Base-by-base conservation (phyloP, 2,329 filamentous ascomycete genomes). In the Botrytis fragariae region DNA sequence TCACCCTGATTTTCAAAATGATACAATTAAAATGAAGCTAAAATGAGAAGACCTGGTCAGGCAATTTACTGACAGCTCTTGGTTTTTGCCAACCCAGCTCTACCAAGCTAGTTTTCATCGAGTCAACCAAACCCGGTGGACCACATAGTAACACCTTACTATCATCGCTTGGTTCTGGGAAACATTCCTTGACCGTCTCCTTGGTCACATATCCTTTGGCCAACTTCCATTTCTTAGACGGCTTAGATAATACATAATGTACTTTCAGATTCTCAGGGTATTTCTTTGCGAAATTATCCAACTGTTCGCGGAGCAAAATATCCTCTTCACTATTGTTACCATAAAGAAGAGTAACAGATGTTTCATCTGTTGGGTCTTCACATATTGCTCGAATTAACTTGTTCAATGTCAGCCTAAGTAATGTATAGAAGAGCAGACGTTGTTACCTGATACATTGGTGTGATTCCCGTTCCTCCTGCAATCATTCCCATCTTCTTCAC, bases 341-440 rank as follows among this genome's bases (percentile, higher is more conserved):
- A 74, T 90, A 90, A 44, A 91, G 80, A 7, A 91, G 81, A 62
- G 83, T 86, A 60, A 91, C 80, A 75, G 87, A 81, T 0, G 90
- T 91, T 1, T 82, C 83, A 74, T 91, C 90, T 10, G 80, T 81
- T n/a, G 85, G 82, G 71, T 91, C 86, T 77, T 90, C 88, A 77
- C 88, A 89, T 72, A 91, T 89, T 61, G 88, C 88, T 6, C 88
- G 86, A 77, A 91, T 90, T 10, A 91, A 80, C 78, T 91, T 44
- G 6, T 35, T 32, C 39, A 22, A 32, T 29, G 44, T 72, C 25
- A 72, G 70, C 37, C 32, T 51, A 3, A n/a, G 18, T 35, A 48
- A 4, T 45, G 25, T 9, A 42, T 35, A 14, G 45, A 16, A 45
- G 39, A 59, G 4, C 25, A 60, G 48, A 25, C n/a, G 29, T 44